Evolutionary conservation across 73 alveolate species (phyloP).

Genomic region (Tetrahymena malaccensis): DNA sequence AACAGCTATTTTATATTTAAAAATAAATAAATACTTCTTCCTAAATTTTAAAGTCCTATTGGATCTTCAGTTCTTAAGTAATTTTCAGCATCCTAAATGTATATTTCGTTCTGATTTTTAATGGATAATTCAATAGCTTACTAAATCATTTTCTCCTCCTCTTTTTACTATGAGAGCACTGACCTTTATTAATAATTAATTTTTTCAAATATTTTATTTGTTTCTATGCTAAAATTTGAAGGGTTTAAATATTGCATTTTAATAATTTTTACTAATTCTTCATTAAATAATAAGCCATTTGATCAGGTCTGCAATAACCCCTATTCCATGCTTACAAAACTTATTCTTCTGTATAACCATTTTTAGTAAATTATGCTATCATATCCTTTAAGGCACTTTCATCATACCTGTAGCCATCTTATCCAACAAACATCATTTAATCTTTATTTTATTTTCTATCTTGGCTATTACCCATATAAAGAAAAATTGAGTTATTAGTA

Average conservation of each 20-base stretch:
- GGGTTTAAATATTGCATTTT: no score
- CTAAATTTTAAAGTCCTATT: neutral
- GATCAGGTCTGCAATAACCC: neutral
- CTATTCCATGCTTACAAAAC: neutral
- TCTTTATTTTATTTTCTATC: neutral
- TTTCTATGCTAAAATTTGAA: no score
- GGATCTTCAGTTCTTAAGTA: neutral
- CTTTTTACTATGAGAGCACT: neutral
- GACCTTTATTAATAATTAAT: neutral
- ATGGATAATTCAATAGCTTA: neutral
- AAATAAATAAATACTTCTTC: neutral
- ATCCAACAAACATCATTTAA: neutral
- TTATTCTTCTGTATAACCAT: neutral
- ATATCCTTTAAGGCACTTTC: neutral
- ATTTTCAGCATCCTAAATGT: neutral
- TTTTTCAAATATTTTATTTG: no score
- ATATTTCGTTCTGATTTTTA: neutral
- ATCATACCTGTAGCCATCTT: neutral
- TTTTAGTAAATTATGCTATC: neutral
- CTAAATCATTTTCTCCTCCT: neutral
- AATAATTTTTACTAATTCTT: neutral
- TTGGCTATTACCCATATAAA: neutral
- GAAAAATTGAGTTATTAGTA: neutral
- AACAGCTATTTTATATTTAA: neutral
- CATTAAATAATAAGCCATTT: neutral